These are phyloP conservation scores for Cylindrotheca fusiformis DNA, from an alignment of 108 stramenopile genomes.

Conservation along the genomic window DNA sequence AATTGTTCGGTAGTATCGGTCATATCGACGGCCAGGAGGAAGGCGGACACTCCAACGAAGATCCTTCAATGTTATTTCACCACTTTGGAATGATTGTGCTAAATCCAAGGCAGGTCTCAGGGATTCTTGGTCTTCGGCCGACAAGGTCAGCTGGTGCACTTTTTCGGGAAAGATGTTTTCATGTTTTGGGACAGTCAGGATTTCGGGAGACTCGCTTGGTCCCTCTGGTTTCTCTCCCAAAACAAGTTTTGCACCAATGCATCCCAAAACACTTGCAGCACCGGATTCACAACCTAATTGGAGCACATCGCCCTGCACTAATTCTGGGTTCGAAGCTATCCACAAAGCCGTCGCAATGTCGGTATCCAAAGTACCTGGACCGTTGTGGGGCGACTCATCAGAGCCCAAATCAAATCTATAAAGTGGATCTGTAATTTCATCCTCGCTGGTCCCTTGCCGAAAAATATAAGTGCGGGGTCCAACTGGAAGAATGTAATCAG, in stretches of 20 bases:
- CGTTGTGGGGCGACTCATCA: conserved; percentile 7
- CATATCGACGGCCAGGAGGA: conserved; percentile 3
- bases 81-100: conserved; percentile 11
- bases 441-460: conserved; percentile 35
- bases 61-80: conserved; percentile 20
- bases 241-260: conserved; percentile 31
- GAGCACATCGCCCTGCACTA: conserved; percentile 35
- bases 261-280: conserved; percentile 24
- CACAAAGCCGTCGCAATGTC: conserved; percentile 32
- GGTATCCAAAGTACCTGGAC: conserved; percentile 25
- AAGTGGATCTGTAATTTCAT: conserved; percentile 34
- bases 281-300: conserved; percentile 33
- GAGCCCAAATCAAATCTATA: conserved; percentile 20
- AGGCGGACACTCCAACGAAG: conserved; percentile 27
- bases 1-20: conserved; percentile 26
- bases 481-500: conserved; percentile 19
- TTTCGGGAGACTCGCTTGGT: conserved; percentile 6
- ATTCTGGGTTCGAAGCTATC: conserved; percentile 38
- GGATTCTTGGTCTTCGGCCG: conserved; percentile 18
- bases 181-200: conserved; percentile 21
- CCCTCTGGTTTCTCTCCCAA: conserved; percentile 2
- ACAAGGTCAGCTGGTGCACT: conserved; percentile 29
- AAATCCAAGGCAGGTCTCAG: conserved; percentile 15
- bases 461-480: conserved; percentile 32
- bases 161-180: conserved; percentile 15